These are phyloP conservation scores for Chrysanthemum makinoi DNA, from an alignment of 129 eudicot genomes.

Conservation along the genomic window DNA sequence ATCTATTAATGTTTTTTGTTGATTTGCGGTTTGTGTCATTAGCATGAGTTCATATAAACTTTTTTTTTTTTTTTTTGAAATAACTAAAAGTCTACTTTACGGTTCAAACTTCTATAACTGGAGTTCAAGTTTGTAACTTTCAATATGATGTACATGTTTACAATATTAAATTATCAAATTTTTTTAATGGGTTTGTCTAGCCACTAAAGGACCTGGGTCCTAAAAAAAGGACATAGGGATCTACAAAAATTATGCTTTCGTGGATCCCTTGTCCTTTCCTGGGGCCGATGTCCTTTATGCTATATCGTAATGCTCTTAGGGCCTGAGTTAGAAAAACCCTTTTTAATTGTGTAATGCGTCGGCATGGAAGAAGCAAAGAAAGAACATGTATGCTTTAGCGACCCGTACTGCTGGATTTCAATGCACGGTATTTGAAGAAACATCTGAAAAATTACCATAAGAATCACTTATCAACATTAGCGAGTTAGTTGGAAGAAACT, in stretches of 20 bases:
- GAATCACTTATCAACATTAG: not conserved
- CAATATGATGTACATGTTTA: not conserved
- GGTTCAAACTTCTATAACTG: not conserved
- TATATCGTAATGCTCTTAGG: no score
- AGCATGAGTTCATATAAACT: not conserved
- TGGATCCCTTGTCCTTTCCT: no score
- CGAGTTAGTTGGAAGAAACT: not conserved
- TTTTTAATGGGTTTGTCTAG: no score
- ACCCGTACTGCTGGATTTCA: conserved; percentile 97
- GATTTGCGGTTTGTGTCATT: not conserved
- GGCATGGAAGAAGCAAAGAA: conserved; percentile 99
- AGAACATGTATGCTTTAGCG: conserved; percentile 96
- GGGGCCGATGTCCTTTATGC: no score
- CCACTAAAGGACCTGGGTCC: no score
- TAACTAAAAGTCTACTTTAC: not conserved
- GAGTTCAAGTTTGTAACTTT: not conserved
- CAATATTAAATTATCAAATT: not conserved
- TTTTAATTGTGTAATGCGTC: conserved; percentile 15
- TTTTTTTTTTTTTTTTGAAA: not conserved
- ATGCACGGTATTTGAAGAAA: conserved; percentile 94
- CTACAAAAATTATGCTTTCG: no score
- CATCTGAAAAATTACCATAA: conserved; percentile 61
- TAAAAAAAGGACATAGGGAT: no score
- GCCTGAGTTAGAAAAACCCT: no score
- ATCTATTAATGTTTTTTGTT: not conserved